Conservation (phyloP, 306 rosid genomes). For the Geum urbanum region DNA sequence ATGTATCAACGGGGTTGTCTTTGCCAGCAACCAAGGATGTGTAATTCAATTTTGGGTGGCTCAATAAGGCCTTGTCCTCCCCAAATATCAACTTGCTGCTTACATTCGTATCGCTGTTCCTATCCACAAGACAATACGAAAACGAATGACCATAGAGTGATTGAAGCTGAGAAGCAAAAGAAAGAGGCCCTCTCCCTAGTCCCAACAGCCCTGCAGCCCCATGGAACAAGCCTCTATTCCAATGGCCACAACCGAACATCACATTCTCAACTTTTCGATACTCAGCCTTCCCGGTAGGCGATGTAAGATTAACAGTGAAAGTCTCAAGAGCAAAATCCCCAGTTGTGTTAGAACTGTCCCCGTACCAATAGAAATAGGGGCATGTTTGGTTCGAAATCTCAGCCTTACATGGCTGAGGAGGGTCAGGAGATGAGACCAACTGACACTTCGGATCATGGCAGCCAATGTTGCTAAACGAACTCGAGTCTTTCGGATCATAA, state of each 20-base stretch:
- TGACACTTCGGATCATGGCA: slow-evolving; percentile 64
- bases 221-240: slow-evolving; percentile 94
- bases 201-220: slow-evolving; percentile 96
- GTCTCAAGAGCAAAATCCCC: slow-evolving; percentile 84
- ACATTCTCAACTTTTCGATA: slow-evolving; percentile 58
- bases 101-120: slow-evolving; percentile 66
- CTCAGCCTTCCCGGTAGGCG: slow-evolving; percentile 41
- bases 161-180: slow-evolving; percentile 93
- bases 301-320: slow-evolving; percentile 79
- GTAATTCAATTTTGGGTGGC: slow-evolving; percentile 67
- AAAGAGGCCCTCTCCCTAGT: slow-evolving; percentile 83
- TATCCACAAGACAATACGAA: slow-evolving; percentile 90
- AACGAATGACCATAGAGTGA: slow-evolving; percentile 87
- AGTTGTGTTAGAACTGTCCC: slow-evolving; percentile 90
- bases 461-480: slow-evolving; percentile 60
- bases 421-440: slow-evolving; percentile 83
- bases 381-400: slow-evolving; percentile 53
- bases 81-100: slow-evolving; percentile 91
- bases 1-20: slow-evolving; percentile 73
- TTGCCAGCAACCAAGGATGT: slow-evolving; percentile 67
- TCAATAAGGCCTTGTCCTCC: slow-evolving; percentile 55
- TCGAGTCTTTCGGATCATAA: slow-evolving; percentile 78
- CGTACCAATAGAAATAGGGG: slow-evolving; percentile 94
- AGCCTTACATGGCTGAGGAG: slow-evolving; percentile 68
- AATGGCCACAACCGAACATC: slow-evolving; percentile 98